Percentiles rank a stretch among this genome's conserved stretches.
Evolutionary conservation across 108 stramenopile genomes (phyloP).

Genomic region (Skeletonema menzelii): DNA sequence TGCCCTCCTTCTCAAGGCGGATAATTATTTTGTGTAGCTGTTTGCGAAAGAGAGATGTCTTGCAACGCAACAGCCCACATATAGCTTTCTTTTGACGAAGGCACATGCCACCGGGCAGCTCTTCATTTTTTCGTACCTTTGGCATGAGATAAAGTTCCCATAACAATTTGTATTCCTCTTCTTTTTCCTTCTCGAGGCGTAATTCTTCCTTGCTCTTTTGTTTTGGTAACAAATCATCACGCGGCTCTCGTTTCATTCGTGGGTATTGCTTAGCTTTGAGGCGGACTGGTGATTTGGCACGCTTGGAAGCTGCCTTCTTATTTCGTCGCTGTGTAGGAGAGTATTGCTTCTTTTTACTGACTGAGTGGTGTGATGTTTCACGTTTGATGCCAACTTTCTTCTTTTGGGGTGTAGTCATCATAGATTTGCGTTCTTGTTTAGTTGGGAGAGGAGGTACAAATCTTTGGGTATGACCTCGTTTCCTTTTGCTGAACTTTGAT

Average conservation of each 20-base stretch:
- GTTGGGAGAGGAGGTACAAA: conserved; percentile 4
- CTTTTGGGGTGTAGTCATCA: not conserved
- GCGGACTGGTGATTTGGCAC: not conserved
- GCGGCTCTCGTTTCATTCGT: not conserved
- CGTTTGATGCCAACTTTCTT: not conserved
- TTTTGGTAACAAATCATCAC: not conserved
- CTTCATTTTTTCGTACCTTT: conserved; percentile 9
- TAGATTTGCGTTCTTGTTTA: not conserved
- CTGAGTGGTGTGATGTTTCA: not conserved
- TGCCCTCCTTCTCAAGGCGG: conserved; percentile 7
- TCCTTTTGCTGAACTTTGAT: conserved; percentile 6
- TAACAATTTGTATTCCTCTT: conserved; percentile 9
- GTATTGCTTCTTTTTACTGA: not conserved
- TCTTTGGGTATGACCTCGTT: not conserved
- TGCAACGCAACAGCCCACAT: conserved; percentile 7
- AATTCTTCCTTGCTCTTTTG: not conserved
- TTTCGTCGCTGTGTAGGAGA: not conserved
- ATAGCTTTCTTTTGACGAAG: conserved; percentile 4
- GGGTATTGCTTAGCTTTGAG: not conserved
- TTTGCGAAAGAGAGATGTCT: conserved; percentile 8
- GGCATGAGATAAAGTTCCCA: conserved; percentile 16
- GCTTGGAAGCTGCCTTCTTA: not conserved
- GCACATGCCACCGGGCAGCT: conserved; percentile 15
- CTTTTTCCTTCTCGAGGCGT: conserved; percentile 4
- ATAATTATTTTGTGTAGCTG: conserved; percentile 5